These are phyloP conservation scores for Stylosanthes scabra DNA, from an alignment of 331 rosid genomes.

Conservation along the genomic window DNA sequence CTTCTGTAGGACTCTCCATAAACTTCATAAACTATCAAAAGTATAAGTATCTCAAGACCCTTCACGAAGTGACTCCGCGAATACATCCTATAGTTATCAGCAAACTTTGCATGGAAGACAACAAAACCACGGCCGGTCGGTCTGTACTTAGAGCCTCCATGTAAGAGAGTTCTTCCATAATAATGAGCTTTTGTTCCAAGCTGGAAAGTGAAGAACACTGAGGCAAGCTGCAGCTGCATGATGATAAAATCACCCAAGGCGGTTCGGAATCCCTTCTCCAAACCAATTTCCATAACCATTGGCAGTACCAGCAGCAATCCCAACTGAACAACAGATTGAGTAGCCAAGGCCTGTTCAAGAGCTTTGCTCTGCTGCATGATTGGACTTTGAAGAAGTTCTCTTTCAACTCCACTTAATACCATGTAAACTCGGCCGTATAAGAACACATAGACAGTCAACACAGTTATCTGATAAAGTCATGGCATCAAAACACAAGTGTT, in stretches of 20 bases:
- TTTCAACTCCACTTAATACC: slow-evolving; percentile 96
- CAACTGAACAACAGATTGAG: slow-evolving; percentile 88
- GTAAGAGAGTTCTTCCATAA: slow-evolving; percentile 93
- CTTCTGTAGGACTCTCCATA: slow-evolving; percentile 72
- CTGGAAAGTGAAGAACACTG: slow-evolving; percentile 96
- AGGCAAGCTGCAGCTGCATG: slow-evolving; percentile 97
- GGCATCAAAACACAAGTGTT: slow-evolving; percentile 32
- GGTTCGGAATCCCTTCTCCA: slow-evolving; percentile 95
- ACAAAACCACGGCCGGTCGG: slow-evolving; percentile 97
- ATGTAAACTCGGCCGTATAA: slow-evolving; percentile 89
- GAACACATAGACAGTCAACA: slow-evolving; percentile 80
- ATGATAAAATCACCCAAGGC: slow-evolving; percentile 94
- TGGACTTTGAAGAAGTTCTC: slow-evolving; percentile 68
- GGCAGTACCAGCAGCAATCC: slow-evolving; percentile 90
- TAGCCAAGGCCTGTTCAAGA: slow-evolving; percentile 91
- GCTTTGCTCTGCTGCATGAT: slow-evolving; percentile 65
- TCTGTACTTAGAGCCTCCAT: slow-evolving; percentile 93
- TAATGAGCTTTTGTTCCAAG: slow-evolving; percentile 98
- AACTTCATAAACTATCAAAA: slow-evolving; percentile 70
- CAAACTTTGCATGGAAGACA: slow-evolving; percentile 90
- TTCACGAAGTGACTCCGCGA: slow-evolving; percentile 96
- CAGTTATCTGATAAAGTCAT: slow-evolving; percentile 71
- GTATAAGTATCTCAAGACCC: slow-evolving; percentile 84
- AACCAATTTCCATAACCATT: slow-evolving; percentile 98
- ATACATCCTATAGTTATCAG: slow-evolving; percentile 90